phyloP scores from a whole-genome alignment of 441 rosid genomes.

The Mallotus repandus region DNA sequence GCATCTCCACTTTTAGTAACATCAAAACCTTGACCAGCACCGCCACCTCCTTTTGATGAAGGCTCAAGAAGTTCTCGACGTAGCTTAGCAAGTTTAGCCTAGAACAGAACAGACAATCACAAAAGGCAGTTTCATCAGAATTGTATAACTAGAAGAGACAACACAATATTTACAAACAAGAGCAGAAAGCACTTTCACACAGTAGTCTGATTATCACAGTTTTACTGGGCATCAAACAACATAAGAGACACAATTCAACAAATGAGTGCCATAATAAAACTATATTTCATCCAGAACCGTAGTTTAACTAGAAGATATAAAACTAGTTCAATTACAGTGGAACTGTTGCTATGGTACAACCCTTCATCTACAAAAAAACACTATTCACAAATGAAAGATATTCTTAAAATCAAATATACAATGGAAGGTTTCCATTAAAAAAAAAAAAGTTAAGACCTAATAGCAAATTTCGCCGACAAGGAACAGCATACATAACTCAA shows the following conservation, averaged over 20 bases:
- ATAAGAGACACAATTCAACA: background rate
- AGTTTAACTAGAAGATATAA: no score
- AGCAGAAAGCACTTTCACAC: background rate
- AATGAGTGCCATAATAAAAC: background rate
- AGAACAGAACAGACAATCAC: constrained; percentile 13
- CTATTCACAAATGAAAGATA: no score
- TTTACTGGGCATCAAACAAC: background rate
- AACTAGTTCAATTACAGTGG: no score
- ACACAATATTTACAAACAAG: background rate
- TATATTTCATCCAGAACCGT: no score
- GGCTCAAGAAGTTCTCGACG: constrained; percentile 94
- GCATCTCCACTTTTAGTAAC: constrained; percentile 97
- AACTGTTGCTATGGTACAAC: no score
- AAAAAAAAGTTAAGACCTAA: background rate
- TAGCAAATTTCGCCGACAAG: no score
- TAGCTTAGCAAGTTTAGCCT: constrained; percentile 96
- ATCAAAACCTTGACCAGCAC: constrained; percentile 95
- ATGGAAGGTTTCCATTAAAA: background rate
- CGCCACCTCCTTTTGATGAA: constrained; percentile 81
- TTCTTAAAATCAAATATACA: no score
- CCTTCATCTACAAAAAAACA: no score
- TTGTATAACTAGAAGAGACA: background rate
- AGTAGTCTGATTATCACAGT: background rate
- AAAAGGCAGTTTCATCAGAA: background rate
- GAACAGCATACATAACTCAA: no score